Percentiles rank a stretch among this genome's conserved stretches.
Evolutionary conservation across 192 early-diverging fungal species (phyloP).

Genomic region (Podila minutissima): DNA sequence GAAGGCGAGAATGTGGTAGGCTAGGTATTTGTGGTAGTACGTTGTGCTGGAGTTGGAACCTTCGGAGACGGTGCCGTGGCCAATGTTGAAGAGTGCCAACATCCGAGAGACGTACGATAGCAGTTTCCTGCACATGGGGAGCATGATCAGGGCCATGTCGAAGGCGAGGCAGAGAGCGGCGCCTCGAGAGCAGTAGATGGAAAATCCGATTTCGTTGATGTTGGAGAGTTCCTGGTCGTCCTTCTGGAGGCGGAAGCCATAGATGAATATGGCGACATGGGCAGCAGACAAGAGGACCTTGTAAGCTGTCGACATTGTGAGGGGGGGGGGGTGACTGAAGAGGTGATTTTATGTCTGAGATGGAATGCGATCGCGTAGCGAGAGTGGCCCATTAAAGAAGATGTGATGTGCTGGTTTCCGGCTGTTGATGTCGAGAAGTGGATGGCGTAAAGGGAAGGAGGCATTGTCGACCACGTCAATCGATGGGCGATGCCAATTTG

Average conservation of each 20-base stretch:
- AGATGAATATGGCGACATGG: slow-evolving; percentile 58
- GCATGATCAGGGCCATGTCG: slow-evolving; percentile 62
- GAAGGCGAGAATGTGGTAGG: slow-evolving; percentile 69
- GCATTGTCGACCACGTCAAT: neutral
- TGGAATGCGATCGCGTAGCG: too few relatives aligned
- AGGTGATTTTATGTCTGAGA: neutral
- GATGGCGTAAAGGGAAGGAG: neutral
- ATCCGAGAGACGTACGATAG: slow-evolving; percentile 40
- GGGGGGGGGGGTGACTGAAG: neutral
- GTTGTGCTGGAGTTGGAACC: slow-evolving; percentile 35
- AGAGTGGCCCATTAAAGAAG: too few relatives aligned
- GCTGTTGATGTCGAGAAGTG: too few relatives aligned
- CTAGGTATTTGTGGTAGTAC: slow-evolving; percentile 40
- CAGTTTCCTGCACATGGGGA: slow-evolving; percentile 62
- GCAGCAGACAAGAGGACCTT: slow-evolving; percentile 25
- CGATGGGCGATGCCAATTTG: neutral
- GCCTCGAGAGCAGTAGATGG: slow-evolving; percentile 64
- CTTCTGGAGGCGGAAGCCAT: slow-evolving; percentile 62
- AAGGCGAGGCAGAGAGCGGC: slow-evolving; percentile 65
- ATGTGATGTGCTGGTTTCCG: too few relatives aligned
- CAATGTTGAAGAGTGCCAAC: slow-evolving; percentile 11
- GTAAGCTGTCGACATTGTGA: slow-evolving; percentile 22
- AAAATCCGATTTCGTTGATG: slow-evolving; percentile 61
- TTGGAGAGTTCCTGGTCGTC: slow-evolving; percentile 56
- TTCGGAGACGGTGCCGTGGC: slow-evolving; percentile 41